Conservation (phyloP, 2,329 filamentous ascomycete genomes). For the Pochonia chlamydosporia region DNA sequence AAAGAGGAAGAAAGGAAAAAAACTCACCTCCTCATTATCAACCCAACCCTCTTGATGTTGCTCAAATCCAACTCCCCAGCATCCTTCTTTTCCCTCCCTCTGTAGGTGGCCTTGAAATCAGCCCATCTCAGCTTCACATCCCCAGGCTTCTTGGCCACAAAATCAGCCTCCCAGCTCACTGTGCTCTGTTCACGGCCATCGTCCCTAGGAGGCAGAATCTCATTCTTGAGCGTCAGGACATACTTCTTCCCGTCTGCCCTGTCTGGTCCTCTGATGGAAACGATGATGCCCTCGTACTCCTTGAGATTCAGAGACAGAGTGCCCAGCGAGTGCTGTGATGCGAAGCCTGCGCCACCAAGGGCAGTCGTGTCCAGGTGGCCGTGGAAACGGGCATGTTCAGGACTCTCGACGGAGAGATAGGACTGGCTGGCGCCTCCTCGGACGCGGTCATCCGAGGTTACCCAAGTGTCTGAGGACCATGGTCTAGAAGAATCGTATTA, state of each 20-base stretch:
- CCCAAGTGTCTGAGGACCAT: constrained; percentile 60
- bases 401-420: constrained; percentile 31
- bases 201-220: constrained; percentile 48
- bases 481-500: constrained; percentile 31
- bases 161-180: constrained; percentile 70
- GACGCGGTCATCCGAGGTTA: constrained; percentile 68
- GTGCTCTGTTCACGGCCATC: constrained; percentile 68
- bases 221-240: constrained; percentile 70
- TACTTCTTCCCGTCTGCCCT: constrained; percentile 61
- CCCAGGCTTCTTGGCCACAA: constrained; percentile 31
- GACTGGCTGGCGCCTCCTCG: constrained; percentile 64
- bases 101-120: constrained; percentile 65
- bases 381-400: constrained; percentile 50
- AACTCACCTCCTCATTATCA: constrained; percentile 76
- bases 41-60: constrained; percentile 59
- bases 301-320: constrained; percentile 58
- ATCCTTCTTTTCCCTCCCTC: constrained; percentile 60
- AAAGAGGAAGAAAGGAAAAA: neutral
- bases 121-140: constrained; percentile 56
- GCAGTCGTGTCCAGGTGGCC: constrained; percentile 68
- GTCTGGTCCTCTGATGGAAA: constrained; percentile 35
- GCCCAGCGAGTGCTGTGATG: constrained; percentile 65
- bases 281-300: constrained; percentile 52
- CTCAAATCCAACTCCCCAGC: constrained; percentile 52
- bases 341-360: constrained; percentile 76